phyloP scores from a whole-genome alignment of 345 rosid species.

The Anacardium occidentale region DNA sequence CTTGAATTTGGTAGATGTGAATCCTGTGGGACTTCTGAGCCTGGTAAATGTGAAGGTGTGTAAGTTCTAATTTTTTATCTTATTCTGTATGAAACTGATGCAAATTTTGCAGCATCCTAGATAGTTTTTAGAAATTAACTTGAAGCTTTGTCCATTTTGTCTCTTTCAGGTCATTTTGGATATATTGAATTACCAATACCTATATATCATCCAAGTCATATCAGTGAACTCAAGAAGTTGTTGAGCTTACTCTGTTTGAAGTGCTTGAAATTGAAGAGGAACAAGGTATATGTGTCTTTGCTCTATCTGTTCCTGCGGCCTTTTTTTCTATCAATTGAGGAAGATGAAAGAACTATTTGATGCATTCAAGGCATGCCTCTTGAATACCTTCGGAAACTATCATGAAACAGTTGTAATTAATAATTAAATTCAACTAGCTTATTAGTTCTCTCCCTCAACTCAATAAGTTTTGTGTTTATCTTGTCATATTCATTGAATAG shows the following conservation, averaged over 20 bases:
- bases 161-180: conserved; percentile 88
- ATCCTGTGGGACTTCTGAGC: conserved; percentile 84
- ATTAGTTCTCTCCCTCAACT: background rate
- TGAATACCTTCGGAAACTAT: background rate
- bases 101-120: background rate
- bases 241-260: conserved; percentile 80
- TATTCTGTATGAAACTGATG: background rate
- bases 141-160: conserved; percentile 22
- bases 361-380: background rate
- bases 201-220: conserved; percentile 85
- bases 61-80: background rate
- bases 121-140: background rate
- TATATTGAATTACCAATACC: conserved; percentile 79
- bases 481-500: background rate
- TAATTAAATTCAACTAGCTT: background rate
- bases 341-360: background rate
- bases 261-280: conserved; percentile 72
- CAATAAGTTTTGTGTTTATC: background rate
- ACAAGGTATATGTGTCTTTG: conserved; percentile 49
- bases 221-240: conserved; percentile 69
- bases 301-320: background rate
- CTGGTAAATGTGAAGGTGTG: conserved; percentile 85
- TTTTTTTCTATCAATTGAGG: background rate
- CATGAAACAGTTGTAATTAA: background rate
- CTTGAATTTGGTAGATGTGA: conserved; percentile 90